Evolutionary conservation across 2,329 filamentous ascomycete species (phyloP), one percentile per base, ranked within the genome.

Genomic region (Fusarium sp.): DNA sequence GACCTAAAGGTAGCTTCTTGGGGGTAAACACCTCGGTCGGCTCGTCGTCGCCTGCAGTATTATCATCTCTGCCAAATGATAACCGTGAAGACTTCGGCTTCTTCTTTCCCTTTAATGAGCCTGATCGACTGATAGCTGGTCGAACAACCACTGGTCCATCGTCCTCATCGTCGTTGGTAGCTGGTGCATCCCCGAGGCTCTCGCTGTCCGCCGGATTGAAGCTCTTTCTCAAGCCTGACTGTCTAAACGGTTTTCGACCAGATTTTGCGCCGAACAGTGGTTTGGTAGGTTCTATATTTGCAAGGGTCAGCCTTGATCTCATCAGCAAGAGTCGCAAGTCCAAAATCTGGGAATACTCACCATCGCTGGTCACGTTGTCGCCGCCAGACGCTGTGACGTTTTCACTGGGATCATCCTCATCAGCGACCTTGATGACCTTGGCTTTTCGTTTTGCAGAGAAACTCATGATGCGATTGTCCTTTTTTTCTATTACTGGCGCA

Each of bases 401-500:
- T 7, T 68, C 54, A 4, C 59, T 53, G 3, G 61, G 51, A 2
- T 90, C 90, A 6, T 92, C 89, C 15, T 90, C 89, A 46, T 93
- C 92, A 44, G 89, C 85, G 0, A 89, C 84, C 49, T 89, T 91
- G 73, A 97, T 92, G 76, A 94, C 92, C 71, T 92, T 91, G 49
- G 92, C 90, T 73, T 96, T 94, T 70, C 88, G 82, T 75, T 88
- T 90, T 3, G 83, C 79, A 6, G 82, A 83, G 61, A 90, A 90
- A 70, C 83, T 86, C 86, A 89, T 89, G 15, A 60, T 81, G 70
- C 12, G 50, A 68, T 40, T 60, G 30, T 65, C 60, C 45, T 66
- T 66, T 43, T 38, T 49, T 40, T 55, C 66, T 29, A 30, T 47
- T 29, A 9, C n/a, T 46, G 57, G 55, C 62, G 62, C 66, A 62